A percentile compares a stretch with the other conserved stretches of the same genome.
These are phyloP conservation scores for Rhipidocladum racemiflorum DNA, from an alignment of 176 grass and related monocot genomes.

Conservation along the genomic window DNA sequence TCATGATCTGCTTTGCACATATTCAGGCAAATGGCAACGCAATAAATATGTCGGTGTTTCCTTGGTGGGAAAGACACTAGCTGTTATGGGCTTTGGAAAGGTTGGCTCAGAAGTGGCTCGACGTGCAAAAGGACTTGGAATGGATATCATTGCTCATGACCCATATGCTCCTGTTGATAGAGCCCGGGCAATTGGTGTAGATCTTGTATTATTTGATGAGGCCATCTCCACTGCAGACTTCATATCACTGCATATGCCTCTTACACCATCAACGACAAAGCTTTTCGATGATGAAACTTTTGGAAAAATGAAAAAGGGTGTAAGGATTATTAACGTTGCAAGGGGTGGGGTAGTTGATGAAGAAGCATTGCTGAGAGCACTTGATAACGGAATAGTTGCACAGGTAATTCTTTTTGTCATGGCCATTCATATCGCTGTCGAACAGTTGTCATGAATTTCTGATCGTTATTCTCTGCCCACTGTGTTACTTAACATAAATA, in stretches of 20 bases:
- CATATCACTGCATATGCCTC: constrained; percentile 89
- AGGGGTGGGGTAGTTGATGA: constrained; percentile 95
- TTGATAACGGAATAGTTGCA: constrained; percentile 72
- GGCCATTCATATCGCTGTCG: not conserved
- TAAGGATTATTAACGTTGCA: constrained; percentile 86
- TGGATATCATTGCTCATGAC: constrained; percentile 75
- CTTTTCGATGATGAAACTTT: constrained; percentile 83
- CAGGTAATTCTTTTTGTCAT: constrained; percentile 44
- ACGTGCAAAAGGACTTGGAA: constrained; percentile 74
- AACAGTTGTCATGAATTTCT: not conserved
- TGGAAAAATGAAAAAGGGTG: constrained; percentile 71
- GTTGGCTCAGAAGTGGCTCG: constrained; percentile 91
- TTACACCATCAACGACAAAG: constrained; percentile 68
- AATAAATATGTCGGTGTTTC: constrained; percentile 83
- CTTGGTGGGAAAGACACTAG: constrained; percentile 79
- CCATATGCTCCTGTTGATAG: constrained; percentile 80
- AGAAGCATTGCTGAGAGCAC: constrained; percentile 74
- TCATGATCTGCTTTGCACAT: not conserved
- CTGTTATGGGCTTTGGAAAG: constrained; percentile 90
- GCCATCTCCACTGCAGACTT: constrained; percentile 80
- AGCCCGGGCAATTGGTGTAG: constrained; percentile 75
- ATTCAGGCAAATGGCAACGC: constrained; percentile 79
- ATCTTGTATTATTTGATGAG: constrained; percentile 83
- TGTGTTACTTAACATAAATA: constrained; percentile 16
- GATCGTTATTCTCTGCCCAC: not conserved